Conservation (phyloP, 331 rosid genomes). For the Acacia pycnantha region DNA sequence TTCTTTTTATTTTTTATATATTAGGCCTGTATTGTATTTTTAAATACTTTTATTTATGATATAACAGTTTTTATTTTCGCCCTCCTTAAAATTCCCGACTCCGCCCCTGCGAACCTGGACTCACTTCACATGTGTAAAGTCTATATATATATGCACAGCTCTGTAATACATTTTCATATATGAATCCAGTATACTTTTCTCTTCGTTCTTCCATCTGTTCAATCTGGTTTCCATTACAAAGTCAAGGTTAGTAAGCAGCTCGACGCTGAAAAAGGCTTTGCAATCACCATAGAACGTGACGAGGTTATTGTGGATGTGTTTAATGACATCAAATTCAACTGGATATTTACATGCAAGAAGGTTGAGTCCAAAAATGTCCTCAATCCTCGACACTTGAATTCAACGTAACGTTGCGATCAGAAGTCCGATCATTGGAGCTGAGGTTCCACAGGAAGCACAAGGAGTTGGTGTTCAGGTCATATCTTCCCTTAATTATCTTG, state of each 20-base stretch:
- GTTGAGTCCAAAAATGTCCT: slow-evolving; percentile 21
- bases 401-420: slow-evolving; percentile 37
- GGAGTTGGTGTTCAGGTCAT: slow-evolving; percentile 2
- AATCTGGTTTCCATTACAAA: too few relatives aligned
- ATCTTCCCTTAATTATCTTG: slow-evolving; percentile 32
- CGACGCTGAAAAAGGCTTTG: slow-evolving; percentile 37
- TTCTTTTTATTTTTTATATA: too few relatives aligned
- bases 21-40: too few relatives aligned
- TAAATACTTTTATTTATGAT: too few relatives aligned
- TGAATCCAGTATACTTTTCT: too few relatives aligned
- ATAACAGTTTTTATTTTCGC: too few relatives aligned
- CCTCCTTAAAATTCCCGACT: too few relatives aligned
- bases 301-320: slow-evolving; percentile 45
- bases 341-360: slow-evolving; percentile 46
- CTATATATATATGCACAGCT: too few relatives aligned
- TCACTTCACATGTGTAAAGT: too few relatives aligned
- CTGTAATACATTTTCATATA: too few relatives aligned
- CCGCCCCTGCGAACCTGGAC: too few relatives aligned
- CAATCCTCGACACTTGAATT: slow-evolving; percentile 35
- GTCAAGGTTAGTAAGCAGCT: slow-evolving; percentile 51
- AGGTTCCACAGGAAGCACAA: slow-evolving; percentile 36
- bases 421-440: slow-evolving; percentile 39
- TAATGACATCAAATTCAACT: slow-evolving; percentile 44
- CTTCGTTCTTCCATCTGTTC: too few relatives aligned
- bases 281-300: slow-evolving; percentile 43